Evolutionary conservation across 139 green algal species (phyloP).

Genomic region (Eudorina sp.): DNA sequence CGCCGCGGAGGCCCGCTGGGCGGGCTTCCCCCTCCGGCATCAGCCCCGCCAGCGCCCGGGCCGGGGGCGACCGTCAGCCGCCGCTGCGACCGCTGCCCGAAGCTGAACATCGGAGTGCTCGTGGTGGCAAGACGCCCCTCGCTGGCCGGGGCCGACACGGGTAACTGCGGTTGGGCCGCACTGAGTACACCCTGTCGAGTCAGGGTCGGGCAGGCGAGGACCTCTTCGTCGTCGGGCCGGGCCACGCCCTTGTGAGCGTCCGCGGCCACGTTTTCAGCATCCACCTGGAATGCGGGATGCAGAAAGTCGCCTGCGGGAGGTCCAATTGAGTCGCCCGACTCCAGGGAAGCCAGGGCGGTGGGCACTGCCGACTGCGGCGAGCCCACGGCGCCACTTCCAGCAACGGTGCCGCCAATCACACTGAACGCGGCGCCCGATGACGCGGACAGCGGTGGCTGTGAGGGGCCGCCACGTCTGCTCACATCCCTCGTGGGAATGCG

Average conservation of each 20-base stretch:
- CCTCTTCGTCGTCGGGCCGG: too few relatives aligned
- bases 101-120: constrained; percentile 21
- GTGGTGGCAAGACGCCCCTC: not conserved
- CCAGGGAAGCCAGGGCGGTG: not conserved
- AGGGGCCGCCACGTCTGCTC: too few relatives aligned
- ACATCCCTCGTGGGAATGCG: too few relatives aligned
- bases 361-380: not conserved
- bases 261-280: too few relatives aligned
- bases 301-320: not conserved
- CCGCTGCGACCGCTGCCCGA: not conserved
- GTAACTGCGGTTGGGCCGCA: too few relatives aligned
- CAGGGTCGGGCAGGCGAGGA: too few relatives aligned
- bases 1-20: not conserved
- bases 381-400: too few relatives aligned
- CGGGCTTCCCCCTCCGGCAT: not conserved
- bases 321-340: not conserved
- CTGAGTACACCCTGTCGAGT: too few relatives aligned
- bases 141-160: too few relatives aligned
- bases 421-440: not conserved
- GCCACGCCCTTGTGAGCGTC: too few relatives aligned
- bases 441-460: not conserved
- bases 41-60: not conserved
- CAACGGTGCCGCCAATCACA: not conserved
- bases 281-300: too few relatives aligned
- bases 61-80: not conserved